These are phyloP conservation scores for Plasmodium blacklocki DNA, from an alignment of 169 alveolate genomes.

Conservation along the genomic window DNA sequence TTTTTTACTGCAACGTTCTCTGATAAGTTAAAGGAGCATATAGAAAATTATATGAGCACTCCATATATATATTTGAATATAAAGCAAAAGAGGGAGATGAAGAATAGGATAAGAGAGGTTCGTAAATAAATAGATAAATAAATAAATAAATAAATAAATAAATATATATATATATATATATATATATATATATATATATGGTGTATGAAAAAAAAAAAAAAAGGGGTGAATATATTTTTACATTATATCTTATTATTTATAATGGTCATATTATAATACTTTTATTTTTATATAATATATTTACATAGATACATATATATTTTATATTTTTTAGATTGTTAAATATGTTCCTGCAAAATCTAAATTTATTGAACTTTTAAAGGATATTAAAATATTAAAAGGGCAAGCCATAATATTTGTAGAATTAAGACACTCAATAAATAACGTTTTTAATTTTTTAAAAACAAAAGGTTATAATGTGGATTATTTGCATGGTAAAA, in stretches of 20 bases:
- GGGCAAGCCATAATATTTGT: conserved; percentile 68
- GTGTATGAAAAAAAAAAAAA: too few species aligned
- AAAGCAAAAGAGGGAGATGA: conserved; percentile 41
- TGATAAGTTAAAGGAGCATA: conserved; percentile 23
- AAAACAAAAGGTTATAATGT: conserved; percentile 47
- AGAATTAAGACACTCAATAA: conserved; percentile 40
- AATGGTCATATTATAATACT: too few species aligned
- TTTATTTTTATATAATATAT: too few species aligned
- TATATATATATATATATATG: not conserved
- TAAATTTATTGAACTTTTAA: conserved; percentile 27
- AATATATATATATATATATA: not conserved
- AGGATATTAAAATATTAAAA: conserved; percentile 26
- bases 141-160: not conserved
- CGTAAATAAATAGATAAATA: not conserved
- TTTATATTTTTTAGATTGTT: conserved; percentile 15
- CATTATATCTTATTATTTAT: too few species aligned
- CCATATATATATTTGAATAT: conserved; percentile 51
- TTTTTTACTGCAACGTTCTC: conserved; percentile 49
- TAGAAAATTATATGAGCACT: conserved; percentile 30
- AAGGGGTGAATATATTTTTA: too few species aligned
- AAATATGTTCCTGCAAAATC: conserved; percentile 43
- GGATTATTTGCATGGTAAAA: conserved; percentile 49
- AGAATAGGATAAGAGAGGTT: conserved; percentile 43
- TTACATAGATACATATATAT: too few species aligned
- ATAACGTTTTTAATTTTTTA: conserved; percentile 21